Conservation (phyloP, 1,284 basidiomycete species). For the Pisolithus thermaeus region DNA sequence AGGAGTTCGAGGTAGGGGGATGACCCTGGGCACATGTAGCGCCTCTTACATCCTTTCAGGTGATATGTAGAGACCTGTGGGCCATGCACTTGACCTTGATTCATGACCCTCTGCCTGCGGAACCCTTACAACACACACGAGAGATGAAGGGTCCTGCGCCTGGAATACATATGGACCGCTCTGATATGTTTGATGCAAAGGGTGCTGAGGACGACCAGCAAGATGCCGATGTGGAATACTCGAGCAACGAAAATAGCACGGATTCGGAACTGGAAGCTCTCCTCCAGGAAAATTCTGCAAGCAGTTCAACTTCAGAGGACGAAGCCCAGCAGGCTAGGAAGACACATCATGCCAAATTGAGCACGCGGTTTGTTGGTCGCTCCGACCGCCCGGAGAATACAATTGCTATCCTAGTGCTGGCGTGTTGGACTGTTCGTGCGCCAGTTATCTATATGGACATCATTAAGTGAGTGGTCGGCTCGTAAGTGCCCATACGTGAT, state of each 20-base stretch:
- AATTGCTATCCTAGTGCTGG: conserved; percentile 62
- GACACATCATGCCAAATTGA: conserved; percentile 8
- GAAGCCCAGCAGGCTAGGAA: conserved; percentile 10
- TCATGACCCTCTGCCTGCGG: conserved; percentile 52
- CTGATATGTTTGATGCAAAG: conserved; percentile 13
- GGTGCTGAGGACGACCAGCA: conserved; percentile 6
- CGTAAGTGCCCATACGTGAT: neutral
- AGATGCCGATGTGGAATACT: conserved; percentile 3
- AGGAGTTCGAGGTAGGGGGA: conserved; percentile 66
- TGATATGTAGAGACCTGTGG: conserved; percentile 79
- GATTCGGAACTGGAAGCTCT: conserved; percentile 48
- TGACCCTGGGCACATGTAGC: conserved; percentile 1
- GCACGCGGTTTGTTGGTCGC: conserved; percentile 17
- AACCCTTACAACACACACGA: conserved; percentile 46
- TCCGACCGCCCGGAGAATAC: conserved; percentile 56
- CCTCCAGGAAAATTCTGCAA: conserved; percentile 49
- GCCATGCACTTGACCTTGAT: conserved; percentile 65
- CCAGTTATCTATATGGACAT: conserved; percentile 75
- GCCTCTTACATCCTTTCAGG: conserved; percentile 35
- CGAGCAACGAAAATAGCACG: conserved; percentile 26
- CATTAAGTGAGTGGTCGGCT: conserved; percentile 46
- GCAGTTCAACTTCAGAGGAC: conserved; percentile 35
- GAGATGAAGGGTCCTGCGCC: conserved; percentile 24
- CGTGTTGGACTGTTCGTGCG: conserved; percentile 73
- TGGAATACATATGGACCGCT: neutral